Percentiles rank a stretch among this genome's conserved stretches.
phyloP scores from a whole-genome alignment of 345 rosid species.

The Hibiscus trionum region DNA sequence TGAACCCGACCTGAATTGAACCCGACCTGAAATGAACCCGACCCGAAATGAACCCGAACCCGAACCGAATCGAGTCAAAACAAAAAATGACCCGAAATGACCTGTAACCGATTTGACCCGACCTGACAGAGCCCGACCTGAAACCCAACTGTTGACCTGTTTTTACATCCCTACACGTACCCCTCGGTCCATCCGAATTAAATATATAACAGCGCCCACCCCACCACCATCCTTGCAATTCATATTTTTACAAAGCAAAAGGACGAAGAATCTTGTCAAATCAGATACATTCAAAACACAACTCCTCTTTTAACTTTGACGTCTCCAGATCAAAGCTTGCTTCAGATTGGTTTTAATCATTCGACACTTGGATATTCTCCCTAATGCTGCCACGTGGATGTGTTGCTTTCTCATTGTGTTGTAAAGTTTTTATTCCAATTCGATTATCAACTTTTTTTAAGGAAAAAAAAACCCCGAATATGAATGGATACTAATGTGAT shows the following conservation, averaged over 20 bases:
- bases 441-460: neutral
- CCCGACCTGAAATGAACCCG: too few relatives aligned
- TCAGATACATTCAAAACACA: neutral
- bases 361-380: conserved; percentile 7
- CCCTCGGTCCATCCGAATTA: too few relatives aligned
- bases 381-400: neutral
- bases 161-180: too few relatives aligned
- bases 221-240: neutral
- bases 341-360: conserved; percentile 1
- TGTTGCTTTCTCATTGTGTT: neutral
- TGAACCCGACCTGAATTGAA: too few relatives aligned
- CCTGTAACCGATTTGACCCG: too few relatives aligned
- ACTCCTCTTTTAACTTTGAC: neutral
- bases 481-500: neutral
- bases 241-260: neutral
- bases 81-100: too few relatives aligned
- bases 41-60: too few relatives aligned
- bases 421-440: conserved; percentile 1
- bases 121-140: too few relatives aligned
- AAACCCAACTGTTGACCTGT: too few relatives aligned
- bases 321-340: neutral
- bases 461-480: neutral
- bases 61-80: too few relatives aligned
- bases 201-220: neutral
- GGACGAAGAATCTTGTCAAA: neutral